phyloP scores from a whole-genome alignment of 192 early-diverging fungal genomes.

The Backusella tuberculispora region DNA sequence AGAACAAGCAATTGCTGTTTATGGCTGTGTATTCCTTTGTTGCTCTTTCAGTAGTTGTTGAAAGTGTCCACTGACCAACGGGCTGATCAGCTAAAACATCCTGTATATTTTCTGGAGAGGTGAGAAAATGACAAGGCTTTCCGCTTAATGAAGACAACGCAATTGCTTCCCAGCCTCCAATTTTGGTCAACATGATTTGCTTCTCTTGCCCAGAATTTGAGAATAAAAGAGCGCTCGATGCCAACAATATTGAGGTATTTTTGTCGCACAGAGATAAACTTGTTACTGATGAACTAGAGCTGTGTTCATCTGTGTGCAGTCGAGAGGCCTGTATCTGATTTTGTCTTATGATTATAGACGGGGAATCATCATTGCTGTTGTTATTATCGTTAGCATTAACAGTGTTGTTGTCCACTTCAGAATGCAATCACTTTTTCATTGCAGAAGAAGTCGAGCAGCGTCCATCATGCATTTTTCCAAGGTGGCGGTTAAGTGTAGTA shows the following conservation, averaged over 20 bases:
- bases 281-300: neutral
- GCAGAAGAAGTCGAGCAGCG: neutral
- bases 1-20: neutral
- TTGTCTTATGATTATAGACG: neutral
- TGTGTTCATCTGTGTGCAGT: neutral
- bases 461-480: neutral
- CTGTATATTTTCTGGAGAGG: constrained; percentile 8
- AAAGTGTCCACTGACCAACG: neutral
- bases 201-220: constrained; percentile 4
- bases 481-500: neutral
- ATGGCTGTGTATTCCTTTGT: neutral
- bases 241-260: neutral
- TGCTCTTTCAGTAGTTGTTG: neutral
- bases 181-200: neutral
- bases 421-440: neutral
- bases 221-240: constrained; percentile 7
- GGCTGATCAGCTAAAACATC: neutral
- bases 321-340: neutral
- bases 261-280: neutral
- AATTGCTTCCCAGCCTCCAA: constrained; percentile 2
- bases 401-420: neutral
- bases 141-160: neutral
- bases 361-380: neutral
- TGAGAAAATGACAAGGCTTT: neutral
- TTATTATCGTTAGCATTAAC: neutral